Evolutionary conservation across 169 alveolate species (phyloP), one percentile per base, ranked within the genome.

Genomic region (Plasmodium berghei): DNA sequence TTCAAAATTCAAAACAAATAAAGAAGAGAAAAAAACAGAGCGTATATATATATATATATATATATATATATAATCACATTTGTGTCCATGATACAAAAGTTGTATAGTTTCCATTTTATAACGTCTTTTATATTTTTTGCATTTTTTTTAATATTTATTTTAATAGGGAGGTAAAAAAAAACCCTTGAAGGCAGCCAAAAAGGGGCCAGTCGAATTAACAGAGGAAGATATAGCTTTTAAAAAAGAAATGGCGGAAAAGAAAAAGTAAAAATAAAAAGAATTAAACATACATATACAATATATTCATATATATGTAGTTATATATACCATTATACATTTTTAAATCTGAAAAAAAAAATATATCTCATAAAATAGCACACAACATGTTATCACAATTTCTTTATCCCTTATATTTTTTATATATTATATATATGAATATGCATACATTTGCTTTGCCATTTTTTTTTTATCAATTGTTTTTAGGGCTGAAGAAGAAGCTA

Each of bases 401-500:
- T 34, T 34, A 34, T 24, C 20, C 28, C 66, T 1, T 58, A 52
- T 52, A 0, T 2, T 18, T 1, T 58, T 14, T 0, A 58, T 9
- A 58, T 58, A 5, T 58, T 24, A 24, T 58, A 20, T 20, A 24
- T 58, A 20, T 20, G 9, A 1, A 14, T 9, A 20, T 70, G 18
- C 9, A 45, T 28, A 26, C 20, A 1, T 46, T 70, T 46, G 48
- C 16, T 18, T 48, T 24, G 0, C 46, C 52, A 40, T 45, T 24
- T 1, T 28, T 14, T 4, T 24, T 18, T 52, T 20, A 18, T 40
- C 18, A 9, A 54, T 45, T 16, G 3, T 28, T 1, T 5, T 56
- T 75, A 77, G 89, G 24, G 89, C 89, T 56, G 89, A 77, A n/a
- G 89, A 77, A 18, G 89, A 77, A 64, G 89, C 89, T 2, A 77